Conservation (phyloP, 352 stramenopile genomes). For the Globisporangium radiosum region DNA sequence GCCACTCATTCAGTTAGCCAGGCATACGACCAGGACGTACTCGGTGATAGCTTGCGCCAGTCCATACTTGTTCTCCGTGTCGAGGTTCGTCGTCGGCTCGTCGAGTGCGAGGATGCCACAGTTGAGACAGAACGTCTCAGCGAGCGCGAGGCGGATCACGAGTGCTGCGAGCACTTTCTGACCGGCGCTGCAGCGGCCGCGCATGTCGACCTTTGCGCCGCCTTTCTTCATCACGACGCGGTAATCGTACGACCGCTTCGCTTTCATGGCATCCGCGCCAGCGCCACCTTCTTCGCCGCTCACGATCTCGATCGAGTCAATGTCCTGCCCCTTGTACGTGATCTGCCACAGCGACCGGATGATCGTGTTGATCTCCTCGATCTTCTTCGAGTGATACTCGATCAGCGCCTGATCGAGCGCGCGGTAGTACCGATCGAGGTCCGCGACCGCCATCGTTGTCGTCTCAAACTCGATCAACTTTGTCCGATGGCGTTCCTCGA, state of each 20-base stretch:
- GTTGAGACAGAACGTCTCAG: slow-evolving; percentile 98
- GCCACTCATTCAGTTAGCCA: neutral
- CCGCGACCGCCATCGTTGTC: slow-evolving; percentile 92
- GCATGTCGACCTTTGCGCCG: slow-evolving; percentile 96
- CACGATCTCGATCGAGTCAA: slow-evolving; percentile 98
- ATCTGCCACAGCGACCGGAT: slow-evolving; percentile 97
- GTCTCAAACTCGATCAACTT: slow-evolving; percentile 96
- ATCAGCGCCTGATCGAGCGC: slow-evolving; percentile 94
- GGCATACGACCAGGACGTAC: slow-evolving; percentile 26
- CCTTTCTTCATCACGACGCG: slow-evolving; percentile 98
- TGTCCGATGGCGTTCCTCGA: slow-evolving; percentile 92
- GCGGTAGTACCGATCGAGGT: slow-evolving; percentile 97
- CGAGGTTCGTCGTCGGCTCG: slow-evolving; percentile 98
- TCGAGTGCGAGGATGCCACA: slow-evolving; percentile 98
- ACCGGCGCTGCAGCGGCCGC: slow-evolving; percentile 96
- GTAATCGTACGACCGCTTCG: slow-evolving; percentile 95
- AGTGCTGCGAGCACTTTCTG: slow-evolving; percentile 96
- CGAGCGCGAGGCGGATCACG: slow-evolving; percentile 96
- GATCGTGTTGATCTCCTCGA: slow-evolving; percentile 99
- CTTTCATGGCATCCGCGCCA: slow-evolving; percentile 28
- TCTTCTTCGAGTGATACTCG: slow-evolving; percentile 98
- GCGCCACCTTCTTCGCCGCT: slow-evolving; percentile 86
- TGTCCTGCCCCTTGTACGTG: slow-evolving; percentile 99
- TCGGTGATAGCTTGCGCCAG: slow-evolving; percentile 83
- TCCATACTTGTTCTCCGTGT: slow-evolving; percentile 96